Evolutionary conservation across 2,329 filamentous ascomycete genomes (phyloP).

Genomic region (Aspergillus puulaauensis): DNA sequence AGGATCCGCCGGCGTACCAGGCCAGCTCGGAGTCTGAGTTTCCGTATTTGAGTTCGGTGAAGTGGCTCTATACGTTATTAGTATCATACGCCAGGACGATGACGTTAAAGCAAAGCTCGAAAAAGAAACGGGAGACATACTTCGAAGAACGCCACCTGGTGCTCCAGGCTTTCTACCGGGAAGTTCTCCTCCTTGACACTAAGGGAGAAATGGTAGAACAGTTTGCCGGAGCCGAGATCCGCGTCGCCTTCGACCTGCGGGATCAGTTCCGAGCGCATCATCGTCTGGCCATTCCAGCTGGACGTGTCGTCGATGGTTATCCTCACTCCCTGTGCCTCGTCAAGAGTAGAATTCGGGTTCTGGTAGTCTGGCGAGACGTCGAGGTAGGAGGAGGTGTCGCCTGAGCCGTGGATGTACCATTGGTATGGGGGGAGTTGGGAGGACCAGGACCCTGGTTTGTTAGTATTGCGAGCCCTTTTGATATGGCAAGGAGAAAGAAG

Average conservation of each 20-base stretch:
- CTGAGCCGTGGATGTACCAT: conserved; percentile 72
- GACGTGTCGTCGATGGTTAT: conserved; percentile 60
- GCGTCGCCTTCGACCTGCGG: conserved; percentile 64
- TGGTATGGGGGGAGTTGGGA: conserved; percentile 70
- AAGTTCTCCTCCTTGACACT: conserved; percentile 60
- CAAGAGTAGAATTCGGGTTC: conserved; percentile 60
- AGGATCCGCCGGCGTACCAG: conserved; percentile 63
- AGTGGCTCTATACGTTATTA: conserved; percentile 58
- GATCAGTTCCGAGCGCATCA: conserved; percentile 73
- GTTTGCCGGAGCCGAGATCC: conserved; percentile 64
- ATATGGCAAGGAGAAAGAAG: too few relatives aligned
- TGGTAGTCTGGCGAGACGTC: conserved; percentile 61
- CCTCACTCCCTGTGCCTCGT: conserved; percentile 64
- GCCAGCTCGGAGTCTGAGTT: conserved; percentile 54
- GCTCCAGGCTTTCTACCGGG: conserved; percentile 63
- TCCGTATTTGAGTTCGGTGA: conserved; percentile 72
- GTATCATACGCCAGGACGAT: background rate
- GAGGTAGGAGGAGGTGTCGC: conserved; percentile 54
- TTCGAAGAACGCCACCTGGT: conserved; percentile 51
- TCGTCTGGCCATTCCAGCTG: conserved; percentile 70
- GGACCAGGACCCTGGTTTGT: conserved; percentile 57
- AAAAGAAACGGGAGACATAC: too few relatives aligned
- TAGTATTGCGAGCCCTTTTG: background rate
- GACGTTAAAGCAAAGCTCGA: too few relatives aligned
- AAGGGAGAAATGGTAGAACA: conserved; percentile 73